phyloP scores from a whole-genome alignment of 2,329 filamentous ascomycete genomes.

The Cladosporium sp. region DNA sequence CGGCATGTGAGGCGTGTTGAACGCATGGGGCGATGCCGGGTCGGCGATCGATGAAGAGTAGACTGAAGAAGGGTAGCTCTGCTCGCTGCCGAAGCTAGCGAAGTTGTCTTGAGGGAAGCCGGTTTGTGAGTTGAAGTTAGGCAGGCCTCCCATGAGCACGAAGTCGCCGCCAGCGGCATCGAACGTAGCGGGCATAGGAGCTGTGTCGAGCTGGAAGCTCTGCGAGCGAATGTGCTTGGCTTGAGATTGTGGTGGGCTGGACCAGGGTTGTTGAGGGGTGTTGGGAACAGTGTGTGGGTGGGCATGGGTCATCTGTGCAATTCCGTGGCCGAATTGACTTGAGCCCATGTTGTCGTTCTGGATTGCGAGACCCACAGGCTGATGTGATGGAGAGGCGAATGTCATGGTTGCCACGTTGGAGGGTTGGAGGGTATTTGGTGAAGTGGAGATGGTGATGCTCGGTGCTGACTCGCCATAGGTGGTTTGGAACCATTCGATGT shows the following conservation, averaged over 20 bases:
- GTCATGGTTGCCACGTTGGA: slow-evolving; percentile 13
- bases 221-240: slow-evolving; percentile 37
- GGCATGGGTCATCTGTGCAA: slow-evolving; percentile 34
- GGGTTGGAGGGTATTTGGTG: slow-evolving; percentile 18
- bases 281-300: slow-evolving; percentile 54
- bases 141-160: slow-evolving; percentile 6
- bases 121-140: slow-evolving; percentile 14
- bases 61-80: slow-evolving; percentile 51
- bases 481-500: slow-evolving; percentile 25
- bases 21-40: slow-evolving; percentile 47
- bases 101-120: slow-evolving; percentile 22
- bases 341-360: slow-evolving; percentile 11
- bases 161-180: slow-evolving; percentile 38
- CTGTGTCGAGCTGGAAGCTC: slow-evolving; percentile 53
- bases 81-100: slow-evolving; percentile 41
- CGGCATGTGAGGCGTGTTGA: slow-evolving; percentile 41
- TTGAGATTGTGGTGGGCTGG: slow-evolving; percentile 36
- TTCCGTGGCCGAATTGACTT: slow-evolving; percentile 21
- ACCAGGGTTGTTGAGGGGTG: slow-evolving; percentile 45
- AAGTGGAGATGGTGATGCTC: slow-evolving; percentile 22
- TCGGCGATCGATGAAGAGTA: slow-evolving; percentile 53
- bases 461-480: slow-evolving; percentile 25
- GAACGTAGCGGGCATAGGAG: slow-evolving; percentile 49
- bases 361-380: slow-evolving; percentile 15
- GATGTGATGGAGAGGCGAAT: slow-evolving; percentile 14